Evolutionary conservation across 179 eudicot species (phyloP).

Genomic region (Nepenthes alata): DNA sequence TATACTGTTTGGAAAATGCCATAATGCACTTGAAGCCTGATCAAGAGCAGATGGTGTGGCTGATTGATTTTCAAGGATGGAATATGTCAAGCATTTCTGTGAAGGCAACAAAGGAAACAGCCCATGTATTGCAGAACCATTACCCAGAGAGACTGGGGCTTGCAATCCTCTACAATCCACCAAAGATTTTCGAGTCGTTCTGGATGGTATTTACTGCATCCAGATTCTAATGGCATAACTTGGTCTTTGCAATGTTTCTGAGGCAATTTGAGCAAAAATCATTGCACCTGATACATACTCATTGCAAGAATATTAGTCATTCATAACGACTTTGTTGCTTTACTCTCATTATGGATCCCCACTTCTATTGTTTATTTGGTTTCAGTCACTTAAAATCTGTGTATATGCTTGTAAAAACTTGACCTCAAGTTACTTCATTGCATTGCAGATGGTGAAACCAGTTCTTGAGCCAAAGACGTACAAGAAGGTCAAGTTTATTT

Average conservation of each 20-base stretch:
- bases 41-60: conserved; percentile 88
- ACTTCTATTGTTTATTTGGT: too few relatives aligned
- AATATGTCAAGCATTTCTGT: conserved; percentile 50
- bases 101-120: conserved; percentile 66
- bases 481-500: conserved; percentile 74
- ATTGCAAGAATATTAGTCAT: too few relatives aligned
- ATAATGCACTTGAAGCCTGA: conserved; percentile 49
- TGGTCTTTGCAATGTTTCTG: neutral
- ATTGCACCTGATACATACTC: neutral
- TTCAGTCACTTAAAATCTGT: too few relatives aligned
- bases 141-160: conserved; percentile 89
- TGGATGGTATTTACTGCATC: conserved; percentile 38
- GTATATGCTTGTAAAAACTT: too few relatives aligned
- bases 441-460: conserved; percentile 58
- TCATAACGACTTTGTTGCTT: too few relatives aligned
- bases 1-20: conserved; percentile 91
- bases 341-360: too few relatives aligned
- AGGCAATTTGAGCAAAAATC: neutral
- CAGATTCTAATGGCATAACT: neutral
- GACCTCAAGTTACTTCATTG: too few relatives aligned
- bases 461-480: conserved; percentile 80
- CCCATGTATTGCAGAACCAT: conserved; percentile 65
- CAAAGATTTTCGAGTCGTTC: conserved; percentile 78
- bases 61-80: conserved; percentile 70
- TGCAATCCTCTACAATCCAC: conserved; percentile 72